phyloP scores from a whole-genome alignment of 106 monocot genomes.

The Cymbidium sinense region DNA sequence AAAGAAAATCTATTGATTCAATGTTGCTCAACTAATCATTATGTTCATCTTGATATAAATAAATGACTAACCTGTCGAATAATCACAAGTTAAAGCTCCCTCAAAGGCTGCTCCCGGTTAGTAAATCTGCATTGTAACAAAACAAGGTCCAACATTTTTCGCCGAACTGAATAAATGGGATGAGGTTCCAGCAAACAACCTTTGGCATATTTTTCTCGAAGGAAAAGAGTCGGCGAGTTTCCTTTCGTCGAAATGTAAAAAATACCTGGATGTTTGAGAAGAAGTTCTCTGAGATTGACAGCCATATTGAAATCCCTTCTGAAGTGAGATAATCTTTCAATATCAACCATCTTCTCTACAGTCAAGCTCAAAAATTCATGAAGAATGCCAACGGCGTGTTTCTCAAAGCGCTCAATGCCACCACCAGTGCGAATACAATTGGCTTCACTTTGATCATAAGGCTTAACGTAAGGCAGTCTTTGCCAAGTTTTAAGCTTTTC shows the following conservation, averaged over 20 bases:
- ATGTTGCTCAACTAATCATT: background rate
- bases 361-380: constrained; percentile 80
- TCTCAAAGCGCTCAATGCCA: constrained; percentile 43
- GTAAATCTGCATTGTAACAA: constrained; percentile 24
- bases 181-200: constrained; percentile 56
- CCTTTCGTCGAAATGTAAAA: constrained; percentile 84
- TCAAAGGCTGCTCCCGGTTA: background rate
- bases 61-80: background rate
- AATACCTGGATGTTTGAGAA: constrained; percentile 79
- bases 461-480: constrained; percentile 55
- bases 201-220: constrained; percentile 60
- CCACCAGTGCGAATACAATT: constrained; percentile 11
- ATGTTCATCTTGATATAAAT: background rate
- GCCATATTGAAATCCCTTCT: constrained; percentile 58
- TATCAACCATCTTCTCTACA: constrained; percentile 61
- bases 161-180: constrained; percentile 43
- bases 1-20: background rate
- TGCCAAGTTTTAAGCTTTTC: constrained; percentile 81
- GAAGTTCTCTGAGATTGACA: constrained; percentile 62
- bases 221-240: constrained; percentile 45
- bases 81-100: background rate
- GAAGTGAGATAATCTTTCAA: constrained; percentile 73
- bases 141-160: constrained; percentile 64
- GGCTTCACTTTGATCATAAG: constrained; percentile 44
- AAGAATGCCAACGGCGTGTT: constrained; percentile 59